phyloP scores from a whole-genome alignment of 1,284 basidiomycete genomes.

The Blastosporella zonata region DNA sequence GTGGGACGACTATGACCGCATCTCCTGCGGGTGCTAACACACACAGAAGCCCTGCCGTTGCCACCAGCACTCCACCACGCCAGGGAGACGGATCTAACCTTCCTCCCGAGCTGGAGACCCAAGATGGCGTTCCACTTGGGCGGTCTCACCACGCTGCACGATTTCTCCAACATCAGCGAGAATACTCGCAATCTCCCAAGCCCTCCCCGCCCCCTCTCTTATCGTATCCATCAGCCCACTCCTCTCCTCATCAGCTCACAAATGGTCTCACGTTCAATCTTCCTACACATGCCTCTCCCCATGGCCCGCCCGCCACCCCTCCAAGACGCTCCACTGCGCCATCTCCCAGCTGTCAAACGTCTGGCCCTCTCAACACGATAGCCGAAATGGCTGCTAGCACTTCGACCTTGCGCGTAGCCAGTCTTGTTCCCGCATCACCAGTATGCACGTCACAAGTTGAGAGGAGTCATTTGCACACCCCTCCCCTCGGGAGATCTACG shows the following conservation, averaged over 20 bases:
- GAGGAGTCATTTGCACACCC: slow-evolving; percentile 25
- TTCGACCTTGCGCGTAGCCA: not conserved
- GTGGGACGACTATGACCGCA: slow-evolving; percentile 15
- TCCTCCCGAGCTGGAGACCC: slow-evolving; percentile 52
- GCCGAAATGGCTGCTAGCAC: not conserved
- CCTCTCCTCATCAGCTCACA: slow-evolving; percentile 24
- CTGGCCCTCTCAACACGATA: not conserved
- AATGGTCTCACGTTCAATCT: slow-evolving; percentile 29
- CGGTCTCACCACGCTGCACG: slow-evolving; percentile 64
- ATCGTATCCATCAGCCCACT: slow-evolving; percentile 21
- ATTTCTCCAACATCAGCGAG: slow-evolving; percentile 36
- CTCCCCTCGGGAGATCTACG: slow-evolving; percentile 48
- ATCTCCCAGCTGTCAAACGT: slow-evolving; percentile 1
- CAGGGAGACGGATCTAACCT: slow-evolving; percentile 29
- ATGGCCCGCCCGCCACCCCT: slow-evolving; percentile 31
- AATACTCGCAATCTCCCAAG: slow-evolving; percentile 26
- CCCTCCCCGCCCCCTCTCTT: slow-evolving; percentile 22
- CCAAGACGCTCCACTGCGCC: slow-evolving; percentile 27
- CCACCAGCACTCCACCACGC: slow-evolving; percentile 31
- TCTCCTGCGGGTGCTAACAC: slow-evolving; percentile 7
- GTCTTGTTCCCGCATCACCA: not conserved
- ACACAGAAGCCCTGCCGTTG: not conserved
- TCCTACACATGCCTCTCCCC: slow-evolving; percentile 29
- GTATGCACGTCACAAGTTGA: slow-evolving; percentile 16
- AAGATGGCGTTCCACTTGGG: slow-evolving; percentile 66